Evolutionary conservation across 2,329 filamentous ascomycete species (phyloP).

Genomic region (Apiospora pterosperma): DNA sequence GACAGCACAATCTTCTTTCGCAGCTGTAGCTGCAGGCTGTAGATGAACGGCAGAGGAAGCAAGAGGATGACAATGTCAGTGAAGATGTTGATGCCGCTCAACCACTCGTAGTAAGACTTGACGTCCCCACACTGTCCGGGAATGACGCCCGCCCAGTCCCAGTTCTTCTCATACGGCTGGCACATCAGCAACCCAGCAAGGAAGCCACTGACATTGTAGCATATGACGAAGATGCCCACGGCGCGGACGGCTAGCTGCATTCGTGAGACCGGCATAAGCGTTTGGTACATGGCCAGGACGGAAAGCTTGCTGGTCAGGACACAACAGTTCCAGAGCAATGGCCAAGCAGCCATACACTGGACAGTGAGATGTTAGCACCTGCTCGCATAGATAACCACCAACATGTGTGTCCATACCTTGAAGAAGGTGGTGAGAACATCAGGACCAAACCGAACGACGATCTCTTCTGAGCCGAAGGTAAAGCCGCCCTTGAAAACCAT

Average conservation of each 20-base stretch:
- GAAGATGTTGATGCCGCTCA: conserved; percentile 28
- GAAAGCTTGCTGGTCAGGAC: conserved; percentile 8
- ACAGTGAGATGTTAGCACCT: background rate
- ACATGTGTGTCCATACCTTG: background rate
- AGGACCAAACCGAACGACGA: conserved; percentile 1
- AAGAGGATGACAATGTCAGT: conserved; percentile 28
- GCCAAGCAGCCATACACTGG: conserved; percentile 7
- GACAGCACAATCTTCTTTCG: conserved; percentile 8
- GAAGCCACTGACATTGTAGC: conserved; percentile 4
- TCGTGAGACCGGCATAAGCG: conserved; percentile 7
- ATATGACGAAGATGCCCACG: background rate
- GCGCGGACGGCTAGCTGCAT: conserved; percentile 5
- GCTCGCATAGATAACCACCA: background rate
- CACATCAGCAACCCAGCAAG: conserved; percentile 7
- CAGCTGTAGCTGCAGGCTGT: conserved; percentile 19
- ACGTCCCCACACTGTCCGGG: conserved; percentile 9
- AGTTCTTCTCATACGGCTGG: conserved; percentile 3
- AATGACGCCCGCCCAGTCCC: conserved; percentile 6
- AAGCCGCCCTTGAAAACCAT: conserved; percentile 10
- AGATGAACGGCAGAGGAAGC: conserved; percentile 29
- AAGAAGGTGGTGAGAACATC: conserved; percentile 3
- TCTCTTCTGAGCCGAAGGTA: background rate
- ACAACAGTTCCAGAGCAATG: conserved; percentile 7
- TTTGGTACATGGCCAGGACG: conserved; percentile 8
- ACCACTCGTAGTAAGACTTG: conserved; percentile 23